Percentiles rank a stretch among this genome's conserved stretches.
These are phyloP conservation scores for Alliaria petiolata DNA, from an alignment of 345 rosid species.

Conservation along the genomic window DNA sequence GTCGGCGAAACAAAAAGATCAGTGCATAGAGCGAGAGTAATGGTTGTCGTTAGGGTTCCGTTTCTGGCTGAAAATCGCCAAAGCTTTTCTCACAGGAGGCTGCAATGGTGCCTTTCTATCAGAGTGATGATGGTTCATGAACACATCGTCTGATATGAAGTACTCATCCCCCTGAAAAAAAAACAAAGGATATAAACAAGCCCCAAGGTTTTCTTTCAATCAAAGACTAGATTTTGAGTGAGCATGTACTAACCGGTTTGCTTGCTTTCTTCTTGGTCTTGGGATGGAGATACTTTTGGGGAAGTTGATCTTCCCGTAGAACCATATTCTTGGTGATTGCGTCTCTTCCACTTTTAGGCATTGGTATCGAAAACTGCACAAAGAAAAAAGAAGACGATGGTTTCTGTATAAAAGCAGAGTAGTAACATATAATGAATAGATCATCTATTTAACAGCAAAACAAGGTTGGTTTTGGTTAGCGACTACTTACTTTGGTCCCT, in stretches of 20 bases:
- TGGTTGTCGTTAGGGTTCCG: conserved; percentile 98
- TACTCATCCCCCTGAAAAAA: conserved; percentile 62
- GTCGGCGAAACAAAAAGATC: not conserved
- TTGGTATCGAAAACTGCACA: conserved; percentile 76
- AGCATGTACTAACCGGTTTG: conserved; percentile 50
- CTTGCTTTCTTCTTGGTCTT: conserved; percentile 73
- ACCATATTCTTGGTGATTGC: conserved; percentile 73
- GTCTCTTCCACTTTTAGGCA: conserved; percentile 93
- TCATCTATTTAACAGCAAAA: too few relatives aligned
- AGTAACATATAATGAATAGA: not conserved
- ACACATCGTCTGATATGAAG: conserved; percentile 48
- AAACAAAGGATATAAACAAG: not conserved
- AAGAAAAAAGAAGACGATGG: not conserved
- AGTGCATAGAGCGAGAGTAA: conserved; percentile 60
- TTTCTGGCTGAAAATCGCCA: conserved; percentile 78
- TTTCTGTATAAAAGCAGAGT: not conserved
- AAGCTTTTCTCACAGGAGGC: conserved; percentile 83
- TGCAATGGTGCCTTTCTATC: conserved; percentile 60
- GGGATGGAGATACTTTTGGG: conserved; percentile 78
- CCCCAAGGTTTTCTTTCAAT: not conserved
- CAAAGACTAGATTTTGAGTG: not conserved
- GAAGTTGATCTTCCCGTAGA: conserved; percentile 93
- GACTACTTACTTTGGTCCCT: conserved; percentile 73
- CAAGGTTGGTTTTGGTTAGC: too few relatives aligned
- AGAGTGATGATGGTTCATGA: conserved; percentile 51